phyloP scores from a whole-genome alignment of 495 filamentous ascomycete genomes.

The Jackrogersella minutella region DNA sequence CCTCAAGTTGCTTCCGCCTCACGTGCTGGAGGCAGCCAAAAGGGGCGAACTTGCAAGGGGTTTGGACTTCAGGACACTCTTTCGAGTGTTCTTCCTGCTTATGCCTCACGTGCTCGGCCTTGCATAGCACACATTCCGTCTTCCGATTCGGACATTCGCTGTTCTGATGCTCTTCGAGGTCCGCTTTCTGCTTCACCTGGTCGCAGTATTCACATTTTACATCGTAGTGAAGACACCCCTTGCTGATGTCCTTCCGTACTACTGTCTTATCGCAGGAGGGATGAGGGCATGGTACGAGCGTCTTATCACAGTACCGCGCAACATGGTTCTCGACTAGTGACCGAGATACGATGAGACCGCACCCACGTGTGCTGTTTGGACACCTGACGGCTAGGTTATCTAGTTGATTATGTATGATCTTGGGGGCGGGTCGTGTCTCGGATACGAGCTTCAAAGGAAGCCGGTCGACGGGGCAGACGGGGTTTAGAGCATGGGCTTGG shows the following conservation, averaged over 20 bases:
- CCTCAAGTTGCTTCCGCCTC: slow-evolving; percentile 37
- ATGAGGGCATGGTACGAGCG: slow-evolving; percentile 69
- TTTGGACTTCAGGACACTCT: slow-evolving; percentile 51
- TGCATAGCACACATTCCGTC: slow-evolving; percentile 51
- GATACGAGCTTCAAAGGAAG: slow-evolving; percentile 47
- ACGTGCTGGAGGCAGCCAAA: slow-evolving; percentile 49
- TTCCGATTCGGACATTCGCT: slow-evolving; percentile 46
- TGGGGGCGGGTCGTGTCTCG: slow-evolving; percentile 45
- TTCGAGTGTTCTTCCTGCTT: slow-evolving; percentile 50
- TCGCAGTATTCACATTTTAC: slow-evolving; percentile 57
- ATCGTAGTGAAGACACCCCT: slow-evolving; percentile 60
- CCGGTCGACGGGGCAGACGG: slow-evolving; percentile 62
- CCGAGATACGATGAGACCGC: slow-evolving; percentile 66
- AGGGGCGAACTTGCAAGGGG: slow-evolving; percentile 51
- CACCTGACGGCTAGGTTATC: slow-evolving; percentile 80
- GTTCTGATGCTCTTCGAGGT: slow-evolving; percentile 54
- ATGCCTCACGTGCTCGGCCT: slow-evolving; percentile 47
- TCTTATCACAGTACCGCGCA: slow-evolving; percentile 75
- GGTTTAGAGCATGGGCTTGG: slow-evolving; percentile 60
- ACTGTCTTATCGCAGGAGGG: slow-evolving; percentile 52
- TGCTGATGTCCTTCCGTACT: slow-evolving; percentile 46
- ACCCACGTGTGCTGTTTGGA: slow-evolving; percentile 69
- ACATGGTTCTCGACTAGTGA: slow-evolving; percentile 77
- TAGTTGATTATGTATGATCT: slow-evolving; percentile 66
- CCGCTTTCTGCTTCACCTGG: slow-evolving; percentile 44